Base-by-base conservation (phyloP, 139 green algal genomes). In the Micractinium conductrix region DNA sequence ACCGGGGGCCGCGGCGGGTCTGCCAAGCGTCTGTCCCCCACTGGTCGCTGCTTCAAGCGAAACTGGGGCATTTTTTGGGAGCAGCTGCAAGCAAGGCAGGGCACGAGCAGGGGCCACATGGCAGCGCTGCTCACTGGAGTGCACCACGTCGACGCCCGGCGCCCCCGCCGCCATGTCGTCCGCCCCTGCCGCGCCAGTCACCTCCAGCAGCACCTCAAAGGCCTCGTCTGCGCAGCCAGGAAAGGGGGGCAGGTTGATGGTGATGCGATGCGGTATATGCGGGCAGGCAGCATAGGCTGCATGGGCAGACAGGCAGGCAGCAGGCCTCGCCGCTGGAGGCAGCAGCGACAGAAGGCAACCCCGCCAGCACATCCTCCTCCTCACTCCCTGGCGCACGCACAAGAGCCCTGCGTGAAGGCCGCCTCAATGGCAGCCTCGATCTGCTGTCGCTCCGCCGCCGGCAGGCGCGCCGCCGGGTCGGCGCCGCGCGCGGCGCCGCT, bases 191-290 rank as follows among this genome's bases (percentile, higher is more conserved):
- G 91, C 87, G 1, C 91, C 91, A 30, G 91, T 93, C 22, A 88
- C 48, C 62, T 92, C 85, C 74, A 93, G 37, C 53, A 94, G 84
- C 22, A 38, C 16, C n/a, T 82, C 78, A 83, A 92, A 94, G 6
- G 71, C 79, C 28, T 85, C 91, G 43, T 93, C 87, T 85, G 45
- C 85, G 80, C 1, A 10, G 48, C 48, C 48, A 58, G 48, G 16
- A 58, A 58, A 58, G 48, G 48, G 12, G 48, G 48, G 12, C 48
- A 58, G 48, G 16, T n/a, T n/a, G n/a, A n/a, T n/a, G n/a, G n/a
- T n/a, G n/a, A n/a, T n/a, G n/a, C n/a, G n/a, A n/a, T n/a, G n/a
- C n/a, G n/a, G n/a, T n/a, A n/a, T n/a, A n/a, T n/a, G n/a, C n/a
- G n/a, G n/a, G n/a, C n/a, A n/a, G n/a, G n/a, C n/a, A n/a, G n/a